Evolutionary conservation across 768 basidiomycete species (phyloP), one percentile per base, ranked within the genome.

Genomic region (Termitomyces titanicus): DNA sequence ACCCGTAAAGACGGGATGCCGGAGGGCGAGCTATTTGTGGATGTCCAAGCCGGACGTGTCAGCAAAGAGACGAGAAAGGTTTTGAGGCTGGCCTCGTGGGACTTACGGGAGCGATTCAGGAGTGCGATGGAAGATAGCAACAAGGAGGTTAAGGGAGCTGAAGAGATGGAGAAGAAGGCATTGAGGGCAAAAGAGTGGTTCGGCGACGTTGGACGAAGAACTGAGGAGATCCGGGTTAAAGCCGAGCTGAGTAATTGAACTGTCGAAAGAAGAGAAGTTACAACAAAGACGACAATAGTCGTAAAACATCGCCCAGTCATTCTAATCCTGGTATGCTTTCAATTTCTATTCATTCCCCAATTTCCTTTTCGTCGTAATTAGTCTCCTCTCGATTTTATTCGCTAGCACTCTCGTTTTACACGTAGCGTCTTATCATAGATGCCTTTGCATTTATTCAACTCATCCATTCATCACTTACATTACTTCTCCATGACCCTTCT

Each of bases 51-150:
- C 2, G 78, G 74, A 40, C 78, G 96, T 20, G 79, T 98, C 38
- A 75, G 84, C 50, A 77, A 84, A 35, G 96, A 98, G 79, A 91
- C 93, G 22, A 81, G 96, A 63, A 98, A 98, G 75, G 96, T 99
- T 44, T 74, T 99, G 56, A 79, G 95, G 46, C 70, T 94, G 29
- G 95, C 91, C 18, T 85, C 89, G 20, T 98, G 92, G 92, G 95
- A 98, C 69, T 66, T 95, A 57, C 81, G 81, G 62, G 89, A 92
- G 71, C 80, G 88, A 40, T 96, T 94, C 77, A 79, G 83, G 54
- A 75, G 72, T 3, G 88, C 91, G 17, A 81, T 94, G 77, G 94
- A 98, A 62, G 86, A 89, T 66, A 75, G 84, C 42, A 80, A 77
- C 35, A 81, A 80, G 64, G 92, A 95, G 66, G 93, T 96, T 15